Evolutionary conservation across 441 rosid genomes (phyloP).

Genomic region (Euphorbia schlechtendalii): DNA sequence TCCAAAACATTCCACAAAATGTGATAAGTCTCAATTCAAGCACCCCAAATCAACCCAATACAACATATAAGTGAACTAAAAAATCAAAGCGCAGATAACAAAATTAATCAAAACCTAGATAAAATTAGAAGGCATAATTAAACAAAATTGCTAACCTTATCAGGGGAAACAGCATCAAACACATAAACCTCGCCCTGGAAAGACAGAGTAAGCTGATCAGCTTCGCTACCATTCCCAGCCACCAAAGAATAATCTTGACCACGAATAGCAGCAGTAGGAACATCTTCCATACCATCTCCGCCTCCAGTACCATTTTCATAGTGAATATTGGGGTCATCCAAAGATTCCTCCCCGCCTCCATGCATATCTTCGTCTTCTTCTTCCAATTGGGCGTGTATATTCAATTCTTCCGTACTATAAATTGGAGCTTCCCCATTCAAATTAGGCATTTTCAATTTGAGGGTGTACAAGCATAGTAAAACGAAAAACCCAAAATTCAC

Average conservation of each 20-base stretch:
- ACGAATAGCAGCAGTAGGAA: slow-evolving; percentile 19
- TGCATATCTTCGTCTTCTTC: slow-evolving; percentile 27
- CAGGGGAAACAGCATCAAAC: slow-evolving; percentile 72
- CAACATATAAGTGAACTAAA: not conserved
- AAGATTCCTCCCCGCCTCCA: slow-evolving; percentile 30
- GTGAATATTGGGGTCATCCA: slow-evolving; percentile 27
- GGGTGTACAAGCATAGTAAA: not conserved
- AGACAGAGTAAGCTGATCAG: slow-evolving; percentile 74
- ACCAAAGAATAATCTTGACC: slow-evolving; percentile 20
- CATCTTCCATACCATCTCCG: slow-evolving; percentile 25
- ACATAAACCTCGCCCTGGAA: slow-evolving; percentile 88
- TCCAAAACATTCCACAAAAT: not conserved
- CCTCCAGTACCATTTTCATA: slow-evolving; percentile 25
- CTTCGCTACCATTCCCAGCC: slow-evolving; percentile 26
- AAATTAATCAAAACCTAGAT: slow-evolving; percentile 7
- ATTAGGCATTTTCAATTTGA: slow-evolving; percentile 23
- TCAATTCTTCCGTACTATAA: slow-evolving; percentile 24
- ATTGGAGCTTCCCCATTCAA: slow-evolving; percentile 20
- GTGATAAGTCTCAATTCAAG: not conserved
- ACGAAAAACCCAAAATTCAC: not conserved
- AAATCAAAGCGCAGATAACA: not conserved
- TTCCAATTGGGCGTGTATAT: slow-evolving; percentile 18
- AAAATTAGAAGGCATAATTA: not conserved
- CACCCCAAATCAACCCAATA: not conserved
- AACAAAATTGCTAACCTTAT: slow-evolving; percentile 43